Conservation (phyloP, 139 green algal genomes). For the Ulvella scutata region DNA sequence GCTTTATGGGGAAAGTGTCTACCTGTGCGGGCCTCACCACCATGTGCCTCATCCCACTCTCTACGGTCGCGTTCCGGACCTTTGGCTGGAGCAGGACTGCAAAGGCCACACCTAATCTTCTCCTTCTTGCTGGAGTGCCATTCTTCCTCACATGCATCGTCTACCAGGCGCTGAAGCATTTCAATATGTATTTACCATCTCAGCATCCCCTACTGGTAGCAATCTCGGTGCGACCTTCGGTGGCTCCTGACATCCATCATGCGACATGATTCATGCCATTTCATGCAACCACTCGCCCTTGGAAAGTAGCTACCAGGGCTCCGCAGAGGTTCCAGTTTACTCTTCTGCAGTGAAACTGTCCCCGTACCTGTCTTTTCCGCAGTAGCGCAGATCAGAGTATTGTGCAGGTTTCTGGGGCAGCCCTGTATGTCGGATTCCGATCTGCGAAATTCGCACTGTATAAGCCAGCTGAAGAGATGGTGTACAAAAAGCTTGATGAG, state of each 20-base stretch:
- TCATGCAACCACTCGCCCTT: too few species aligned
- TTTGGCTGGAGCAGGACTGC: neutral
- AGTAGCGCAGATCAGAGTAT: too few species aligned
- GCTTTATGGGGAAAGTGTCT: neutral
- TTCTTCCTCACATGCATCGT: neutral
- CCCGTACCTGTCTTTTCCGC: too few species aligned
- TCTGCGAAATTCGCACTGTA: constrained; percentile 47
- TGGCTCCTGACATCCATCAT: too few species aligned
- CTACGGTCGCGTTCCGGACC: neutral
- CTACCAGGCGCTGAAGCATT: neutral
- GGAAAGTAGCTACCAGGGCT: too few species aligned
- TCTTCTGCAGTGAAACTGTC: too few species aligned
- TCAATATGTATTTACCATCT: too few species aligned
- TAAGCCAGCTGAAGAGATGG: constrained; percentile 93
- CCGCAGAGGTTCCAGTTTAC: too few species aligned
- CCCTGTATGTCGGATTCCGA: neutral
- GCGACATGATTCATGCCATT: too few species aligned
- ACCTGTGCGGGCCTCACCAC: neutral
- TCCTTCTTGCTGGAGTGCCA: neutral
- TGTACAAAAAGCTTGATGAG: constrained; percentile 57
- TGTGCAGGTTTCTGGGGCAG: neutral
- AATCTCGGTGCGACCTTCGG: too few species aligned
- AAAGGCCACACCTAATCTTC: neutral
- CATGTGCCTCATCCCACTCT: neutral
- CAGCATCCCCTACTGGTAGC: too few species aligned